Percentiles rank a stretch among this genome's conserved stretches.
These are phyloP conservation scores for Leccinum imitatum DNA, from an alignment of 768 basidiomycete genomes.

Conservation along the genomic window DNA sequence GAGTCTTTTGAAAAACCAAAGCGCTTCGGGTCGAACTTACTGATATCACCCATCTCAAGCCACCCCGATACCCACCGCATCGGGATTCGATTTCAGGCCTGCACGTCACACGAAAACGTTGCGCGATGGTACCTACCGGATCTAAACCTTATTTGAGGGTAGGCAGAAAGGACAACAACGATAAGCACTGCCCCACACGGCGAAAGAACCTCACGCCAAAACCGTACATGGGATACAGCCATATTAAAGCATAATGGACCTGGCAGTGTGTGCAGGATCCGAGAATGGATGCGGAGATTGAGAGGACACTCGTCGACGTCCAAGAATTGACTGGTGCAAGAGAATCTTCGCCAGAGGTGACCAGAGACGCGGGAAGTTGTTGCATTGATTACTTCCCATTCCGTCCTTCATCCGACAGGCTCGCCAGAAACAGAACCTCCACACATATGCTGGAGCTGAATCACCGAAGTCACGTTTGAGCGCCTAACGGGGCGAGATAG, in stretches of 20 bases:
- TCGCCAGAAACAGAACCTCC: not conserved
- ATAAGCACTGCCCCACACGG: constrained; percentile 3
- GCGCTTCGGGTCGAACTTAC: not conserved
- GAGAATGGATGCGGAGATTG: not conserved
- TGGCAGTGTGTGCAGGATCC: not conserved
- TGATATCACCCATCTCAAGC: not conserved
- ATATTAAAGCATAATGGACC: not conserved
- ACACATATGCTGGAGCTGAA: not conserved
- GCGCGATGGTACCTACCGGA: not conserved
- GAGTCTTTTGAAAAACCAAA: too few species aligned
- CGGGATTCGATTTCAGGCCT: not conserved
- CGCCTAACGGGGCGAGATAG: too few species aligned
- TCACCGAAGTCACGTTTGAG: too few species aligned
- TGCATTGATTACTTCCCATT: too few species aligned
- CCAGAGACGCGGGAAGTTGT: too few species aligned
- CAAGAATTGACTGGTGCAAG: too few species aligned
- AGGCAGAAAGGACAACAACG: not conserved
- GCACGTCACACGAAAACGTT: not conserved
- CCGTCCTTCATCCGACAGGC: too few species aligned
- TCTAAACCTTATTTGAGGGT: not conserved
- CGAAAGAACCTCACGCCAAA: not conserved
- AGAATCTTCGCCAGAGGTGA: too few species aligned
- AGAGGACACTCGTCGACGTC: not conserved
- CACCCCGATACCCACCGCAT: not conserved
- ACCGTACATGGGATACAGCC: not conserved